Evolutionary conservation across 2,329 filamentous ascomycete genomes (phyloP).

Genomic region (Thelonectria olida): DNA sequence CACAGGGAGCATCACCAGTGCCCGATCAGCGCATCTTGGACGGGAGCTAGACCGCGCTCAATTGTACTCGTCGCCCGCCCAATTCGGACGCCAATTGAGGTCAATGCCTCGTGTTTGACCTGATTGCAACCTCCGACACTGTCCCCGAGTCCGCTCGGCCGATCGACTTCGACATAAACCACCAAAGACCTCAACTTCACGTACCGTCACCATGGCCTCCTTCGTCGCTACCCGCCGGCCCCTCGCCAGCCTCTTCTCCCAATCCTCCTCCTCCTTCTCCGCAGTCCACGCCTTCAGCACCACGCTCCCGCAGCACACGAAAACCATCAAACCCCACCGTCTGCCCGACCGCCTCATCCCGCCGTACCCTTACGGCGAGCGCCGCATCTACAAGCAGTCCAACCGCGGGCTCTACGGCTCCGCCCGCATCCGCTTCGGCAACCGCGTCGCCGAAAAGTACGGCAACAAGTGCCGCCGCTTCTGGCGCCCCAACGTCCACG

Average conservation of each 20-base stretch:
- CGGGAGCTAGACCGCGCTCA: conserved; percentile 25
- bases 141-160: not conserved
- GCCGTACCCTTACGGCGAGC: conserved; percentile 77
- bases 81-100: conserved; percentile 29
- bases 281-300: conserved; percentile 48
- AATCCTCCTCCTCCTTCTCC: conserved; percentile 10
- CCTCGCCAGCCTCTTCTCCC: conserved; percentile 24
- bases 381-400: conserved; percentile 80
- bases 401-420: conserved; percentile 78
- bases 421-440: conserved; percentile 79
- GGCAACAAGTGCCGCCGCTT: conserved; percentile 76
- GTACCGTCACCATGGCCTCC: conserved; percentile 29
- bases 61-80: conserved; percentile 3
- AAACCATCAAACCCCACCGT: conserved; percentile 54
- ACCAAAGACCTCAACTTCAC: conserved; percentile 5
- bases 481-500: conserved; percentile 80
- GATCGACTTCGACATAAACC: not conserved
- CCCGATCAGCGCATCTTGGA: conserved; percentile 35
- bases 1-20: conserved; percentile 1
- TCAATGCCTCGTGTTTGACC: conserved; percentile 34
- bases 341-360: conserved; percentile 64
- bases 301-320: conserved; percentile 45
- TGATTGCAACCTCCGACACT: not conserved
- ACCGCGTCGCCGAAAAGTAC: conserved; percentile 76
- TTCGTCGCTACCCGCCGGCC: conserved; percentile 33